These are phyloP conservation scores for Hirsutella minnesotensis DNA, from an alignment of 2,329 filamentous ascomycete species.

Conservation along the genomic window DNA sequence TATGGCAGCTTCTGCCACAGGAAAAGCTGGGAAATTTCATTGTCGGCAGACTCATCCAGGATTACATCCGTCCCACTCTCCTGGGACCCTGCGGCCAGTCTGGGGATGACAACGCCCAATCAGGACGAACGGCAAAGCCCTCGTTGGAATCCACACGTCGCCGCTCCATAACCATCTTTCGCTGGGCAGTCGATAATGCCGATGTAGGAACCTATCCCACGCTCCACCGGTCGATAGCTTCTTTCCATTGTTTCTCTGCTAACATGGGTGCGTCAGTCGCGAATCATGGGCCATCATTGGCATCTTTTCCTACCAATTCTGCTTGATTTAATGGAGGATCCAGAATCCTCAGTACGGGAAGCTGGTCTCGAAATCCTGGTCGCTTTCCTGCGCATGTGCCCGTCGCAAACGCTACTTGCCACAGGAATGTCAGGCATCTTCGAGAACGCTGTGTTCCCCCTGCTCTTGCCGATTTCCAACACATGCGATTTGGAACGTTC, in stretches of 20 bases:
- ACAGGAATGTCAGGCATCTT: conserved; percentile 60
- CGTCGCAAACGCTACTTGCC: conserved; percentile 37
- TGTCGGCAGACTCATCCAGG: conserved; percentile 44
- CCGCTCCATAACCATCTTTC: neutral
- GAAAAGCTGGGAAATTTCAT: conserved; percentile 25
- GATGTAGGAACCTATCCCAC: neutral
- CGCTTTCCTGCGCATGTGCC: conserved; percentile 42
- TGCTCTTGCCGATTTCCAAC: conserved; percentile 64
- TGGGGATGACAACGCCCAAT: conserved; percentile 12
- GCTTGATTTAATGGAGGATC: conserved; percentile 56
- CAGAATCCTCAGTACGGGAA: conserved; percentile 37
- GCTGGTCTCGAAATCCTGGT: conserved; percentile 43
- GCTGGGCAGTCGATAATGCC: conserved; percentile 5
- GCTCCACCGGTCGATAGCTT: too few relatives aligned
- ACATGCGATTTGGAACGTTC: conserved; percentile 67
- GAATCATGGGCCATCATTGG: conserved; percentile 36
- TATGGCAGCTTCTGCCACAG: conserved; percentile 15
- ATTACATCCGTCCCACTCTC: conserved; percentile 58
- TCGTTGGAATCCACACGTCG: conserved; percentile 1
- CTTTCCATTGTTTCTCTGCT: neutral
- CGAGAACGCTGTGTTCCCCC: conserved; percentile 56
- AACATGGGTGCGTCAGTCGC: conserved; percentile 1
- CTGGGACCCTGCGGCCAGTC: conserved; percentile 35
- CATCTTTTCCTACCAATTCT: conserved; percentile 58
- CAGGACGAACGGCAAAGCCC: too few relatives aligned